phyloP scores from a whole-genome alignment of 1,284 basidiomycete species.

The Cryptococcus floricola region DNA sequence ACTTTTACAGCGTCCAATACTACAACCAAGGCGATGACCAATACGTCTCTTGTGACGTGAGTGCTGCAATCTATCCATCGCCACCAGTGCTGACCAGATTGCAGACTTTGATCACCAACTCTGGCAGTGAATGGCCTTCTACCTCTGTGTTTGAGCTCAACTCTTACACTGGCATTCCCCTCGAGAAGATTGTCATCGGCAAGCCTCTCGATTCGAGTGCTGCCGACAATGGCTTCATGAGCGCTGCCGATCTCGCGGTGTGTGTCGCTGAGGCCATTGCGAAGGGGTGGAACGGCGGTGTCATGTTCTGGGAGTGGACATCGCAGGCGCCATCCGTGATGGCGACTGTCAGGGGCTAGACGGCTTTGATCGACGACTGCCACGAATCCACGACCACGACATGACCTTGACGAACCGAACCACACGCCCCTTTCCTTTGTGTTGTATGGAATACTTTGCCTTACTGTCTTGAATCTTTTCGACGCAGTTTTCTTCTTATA shows the following conservation, averaged over 20 bases:
- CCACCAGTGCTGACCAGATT: not conserved
- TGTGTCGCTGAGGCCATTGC: conserved; percentile 38
- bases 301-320: conserved; percentile 51
- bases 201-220: conserved; percentile 38
- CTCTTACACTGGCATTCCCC: conserved; percentile 33
- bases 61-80: not conserved
- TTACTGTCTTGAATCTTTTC: not conserved
- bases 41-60: conserved; percentile 30
- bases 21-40: conserved; percentile 47
- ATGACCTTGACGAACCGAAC: not conserved
- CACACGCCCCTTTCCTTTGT: not conserved
- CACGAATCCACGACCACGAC: not conserved
- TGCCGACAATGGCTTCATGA: conserved; percentile 38
- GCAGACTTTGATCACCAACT: conserved; percentile 31
- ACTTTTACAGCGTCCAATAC: conserved; percentile 49
- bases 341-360: conserved; percentile 15
- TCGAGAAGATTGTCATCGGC: conserved; percentile 47
- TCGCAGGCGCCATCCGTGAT: conserved; percentile 17
- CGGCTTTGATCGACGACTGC: not conserved
- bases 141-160: conserved; percentile 45
- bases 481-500: not conserved
- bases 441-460: not conserved
- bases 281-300: conserved; percentile 46
- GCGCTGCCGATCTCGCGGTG: conserved; percentile 16
- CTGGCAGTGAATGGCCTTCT: conserved; percentile 31